Evolutionary conservation across 2,329 filamentous ascomycete genomes (phyloP).

Genomic region (Penicillium paneum): DNA sequence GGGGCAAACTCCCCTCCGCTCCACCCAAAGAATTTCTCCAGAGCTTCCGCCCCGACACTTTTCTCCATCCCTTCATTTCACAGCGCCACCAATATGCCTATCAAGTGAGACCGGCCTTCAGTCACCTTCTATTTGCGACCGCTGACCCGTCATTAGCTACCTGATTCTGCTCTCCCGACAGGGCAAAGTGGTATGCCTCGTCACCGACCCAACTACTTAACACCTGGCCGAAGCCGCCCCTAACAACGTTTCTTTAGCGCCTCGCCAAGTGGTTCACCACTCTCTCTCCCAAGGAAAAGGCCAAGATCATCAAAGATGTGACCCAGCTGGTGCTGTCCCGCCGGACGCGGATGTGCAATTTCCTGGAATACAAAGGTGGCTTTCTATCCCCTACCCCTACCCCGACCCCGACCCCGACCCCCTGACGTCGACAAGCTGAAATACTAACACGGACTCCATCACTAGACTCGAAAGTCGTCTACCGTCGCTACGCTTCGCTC

Average conservation of each 20-base stretch:
- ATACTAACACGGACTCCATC: not conserved
- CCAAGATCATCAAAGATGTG: conserved; percentile 99
- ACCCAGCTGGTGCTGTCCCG: conserved; percentile 94
- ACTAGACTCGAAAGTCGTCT: conserved; percentile 94
- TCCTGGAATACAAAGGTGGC: conserved; percentile 96
- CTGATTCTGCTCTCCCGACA: conserved; percentile 95
- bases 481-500: conserved; percentile 95
- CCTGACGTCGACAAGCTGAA: not conserved
- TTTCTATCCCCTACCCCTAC: conserved; percentile 4
- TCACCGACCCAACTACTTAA: conserved; percentile 38
- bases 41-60: conserved; percentile 22
- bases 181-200: conserved; percentile 87
- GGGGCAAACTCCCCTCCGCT: conserved; percentile 25
- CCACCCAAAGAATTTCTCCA: conserved; percentile 28
- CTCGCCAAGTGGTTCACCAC: conserved; percentile 99
- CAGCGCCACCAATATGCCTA: conserved; percentile 30
- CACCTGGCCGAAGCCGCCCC: conserved; percentile 22
- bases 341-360: conserved; percentile 99
- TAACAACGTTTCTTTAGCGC: conserved; percentile 59
- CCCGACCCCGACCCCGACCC: not conserved
- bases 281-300: conserved; percentile 94
- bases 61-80: conserved; percentile 19
- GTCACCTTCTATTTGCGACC: not conserved
- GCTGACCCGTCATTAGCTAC: conserved; percentile 62
- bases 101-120: conserved; percentile 28